Evolutionary conservation across 2,329 filamentous ascomycete genomes (phyloP).

Genomic region (Didymella glomerata): DNA sequence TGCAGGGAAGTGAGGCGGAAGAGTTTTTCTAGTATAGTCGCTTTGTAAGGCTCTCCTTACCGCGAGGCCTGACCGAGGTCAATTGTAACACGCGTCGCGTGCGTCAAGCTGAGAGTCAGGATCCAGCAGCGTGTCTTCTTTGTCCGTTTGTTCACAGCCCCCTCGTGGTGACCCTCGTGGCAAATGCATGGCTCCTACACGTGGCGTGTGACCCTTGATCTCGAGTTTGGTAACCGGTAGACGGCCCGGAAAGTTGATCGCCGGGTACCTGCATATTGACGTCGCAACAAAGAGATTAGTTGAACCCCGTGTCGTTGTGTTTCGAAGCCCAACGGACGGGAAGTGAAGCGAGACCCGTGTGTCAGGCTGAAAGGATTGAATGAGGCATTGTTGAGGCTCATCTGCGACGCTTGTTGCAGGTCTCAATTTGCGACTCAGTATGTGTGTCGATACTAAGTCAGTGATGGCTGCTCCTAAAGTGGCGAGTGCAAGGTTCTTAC

Average conservation of each 20-base stretch:
- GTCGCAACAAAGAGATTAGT: neutral
- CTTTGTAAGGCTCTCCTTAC: neutral
- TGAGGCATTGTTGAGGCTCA: neutral
- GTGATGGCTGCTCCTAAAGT: neutral
- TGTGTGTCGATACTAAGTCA: neutral
- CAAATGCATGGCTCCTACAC: slow-evolving; percentile 1
- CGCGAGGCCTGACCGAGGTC: neutral
- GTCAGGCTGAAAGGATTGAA: neutral
- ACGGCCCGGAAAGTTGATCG: neutral
- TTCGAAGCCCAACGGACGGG: slow-evolving; percentile 1
- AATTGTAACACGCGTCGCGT: neutral
- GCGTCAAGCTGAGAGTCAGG: neutral
- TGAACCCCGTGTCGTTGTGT: neutral
- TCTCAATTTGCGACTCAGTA: slow-evolving; percentile 7
- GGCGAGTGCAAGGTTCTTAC: slow-evolving; percentile 5
- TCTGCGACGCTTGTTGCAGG: slow-evolving; percentile 7
- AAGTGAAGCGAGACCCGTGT: neutral
- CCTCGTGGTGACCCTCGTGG: slow-evolving; percentile 4
- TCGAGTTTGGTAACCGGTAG: neutral
- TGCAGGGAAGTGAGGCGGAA: neutral
- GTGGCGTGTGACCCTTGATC: neutral
- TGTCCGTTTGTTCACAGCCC: neutral
- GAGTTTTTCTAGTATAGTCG: neutral
- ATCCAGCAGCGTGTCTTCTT: neutral
- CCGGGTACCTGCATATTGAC: slow-evolving; percentile 13